Evolutionary conservation across 208 protist genomes (phyloP), one percentile per base, ranked within the genome.

Genomic region (Wallacemonas sp.): DNA sequence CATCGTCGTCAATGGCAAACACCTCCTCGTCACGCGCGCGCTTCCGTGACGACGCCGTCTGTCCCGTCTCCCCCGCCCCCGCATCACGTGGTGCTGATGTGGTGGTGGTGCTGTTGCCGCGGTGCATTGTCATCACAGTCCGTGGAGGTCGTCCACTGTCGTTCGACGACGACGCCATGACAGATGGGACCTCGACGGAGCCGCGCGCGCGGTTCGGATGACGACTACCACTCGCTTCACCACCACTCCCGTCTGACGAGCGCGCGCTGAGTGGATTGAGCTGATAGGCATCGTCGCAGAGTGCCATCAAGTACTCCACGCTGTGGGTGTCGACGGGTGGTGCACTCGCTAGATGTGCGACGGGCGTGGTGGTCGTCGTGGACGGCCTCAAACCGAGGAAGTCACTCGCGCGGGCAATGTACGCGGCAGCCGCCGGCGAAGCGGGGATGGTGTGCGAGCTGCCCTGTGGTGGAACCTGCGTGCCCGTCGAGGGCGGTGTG

Each of bases 241-340:
- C 49, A 16, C n/a, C 11, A 5, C 20, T 25, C 12, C 44, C 44
- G 20, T 7, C 20, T 8, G 44, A 49, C 18, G 42, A 28, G 39
- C 26, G 57, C 32, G 61, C 62, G 55, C 48, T 82, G 26, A 88
- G 59, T 8, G 85, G 81, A 0, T 77, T 89, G 18, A 79, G 81
- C 31, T 61, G 39, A 48, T 73, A 57, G 12, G 86, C 75, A 22
- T 92, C 86, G 63, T 89, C 79, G 65, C 86, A 92, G 61, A 92
- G 67, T 22, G 22, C 45, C 82, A 89, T 84, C 25, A 92, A 70
- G 52, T 79, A 88, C 33, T 89, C 86, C 10, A 70, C 82, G 49
- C 77, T 70, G 72, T 71, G 65, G 33, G 72, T 22, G 28, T 81
- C 85, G 3, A 45, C 45, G 29, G 14, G 32, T 2, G 18, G n/a